These are phyloP conservation scores for Kuraishia floccosa DNA, from an alignment of 805 yeast genomes.

Conservation along the genomic window DNA sequence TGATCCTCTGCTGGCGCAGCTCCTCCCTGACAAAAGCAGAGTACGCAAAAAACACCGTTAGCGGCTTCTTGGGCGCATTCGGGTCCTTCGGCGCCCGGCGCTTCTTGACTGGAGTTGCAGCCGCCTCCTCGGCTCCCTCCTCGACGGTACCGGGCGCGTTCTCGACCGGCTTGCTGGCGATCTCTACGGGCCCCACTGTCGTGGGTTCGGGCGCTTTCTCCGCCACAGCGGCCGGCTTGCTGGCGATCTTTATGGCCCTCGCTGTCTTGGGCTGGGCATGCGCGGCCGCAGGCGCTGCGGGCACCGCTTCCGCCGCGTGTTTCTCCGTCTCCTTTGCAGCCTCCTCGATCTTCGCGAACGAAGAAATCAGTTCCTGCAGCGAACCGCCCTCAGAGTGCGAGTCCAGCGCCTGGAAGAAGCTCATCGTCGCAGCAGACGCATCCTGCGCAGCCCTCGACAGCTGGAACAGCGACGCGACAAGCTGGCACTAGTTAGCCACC, in stretches of 20 bases:
- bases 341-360: not conserved
- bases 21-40: constrained; percentile 63
- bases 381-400: no score
- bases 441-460: constrained; percentile 81
- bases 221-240: constrained; percentile 5
- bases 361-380: not conserved
- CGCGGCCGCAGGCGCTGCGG: constrained; percentile 10
- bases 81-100: constrained; percentile 58
- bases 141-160: no score
- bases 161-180: constrained; percentile 3
- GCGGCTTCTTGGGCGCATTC: constrained; percentile 90
- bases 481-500: no score
- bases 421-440: constrained; percentile 70
- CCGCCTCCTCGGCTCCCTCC: constrained; percentile 10
- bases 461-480: constrained; percentile 72
- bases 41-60: constrained; percentile 76
- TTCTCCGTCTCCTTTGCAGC: not conserved
- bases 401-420: constrained; percentile 56
- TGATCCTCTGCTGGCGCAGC: constrained; percentile 56
- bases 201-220: constrained; percentile 6
- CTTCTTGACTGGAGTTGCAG: constrained; percentile 35
- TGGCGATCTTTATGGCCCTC: constrained; percentile 3
- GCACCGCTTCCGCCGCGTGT: constrained; percentile 9
- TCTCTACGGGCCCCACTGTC: no score
- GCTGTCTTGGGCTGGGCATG: constrained; percentile 8